These are phyloP conservation scores for Mycena citricolor DNA, from an alignment of 1,284 basidiomycete genomes.

Conservation along the genomic window DNA sequence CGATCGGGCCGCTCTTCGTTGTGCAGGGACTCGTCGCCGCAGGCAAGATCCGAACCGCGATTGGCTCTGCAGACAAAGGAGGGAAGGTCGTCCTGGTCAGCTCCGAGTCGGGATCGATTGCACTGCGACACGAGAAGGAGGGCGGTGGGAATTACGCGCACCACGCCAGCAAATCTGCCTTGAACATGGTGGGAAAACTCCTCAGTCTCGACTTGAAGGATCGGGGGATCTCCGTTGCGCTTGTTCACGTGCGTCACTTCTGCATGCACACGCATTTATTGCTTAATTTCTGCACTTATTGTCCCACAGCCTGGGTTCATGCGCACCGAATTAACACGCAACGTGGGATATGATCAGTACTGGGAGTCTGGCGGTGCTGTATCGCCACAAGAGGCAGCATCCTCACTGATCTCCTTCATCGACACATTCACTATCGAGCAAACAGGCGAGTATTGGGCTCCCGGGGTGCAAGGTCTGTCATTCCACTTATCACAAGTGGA, in stretches of 20 bases:
- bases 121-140: slow-evolving; percentile 42
- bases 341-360: slow-evolving; percentile 43
- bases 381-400: slow-evolving; percentile 41
- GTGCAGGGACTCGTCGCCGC: slow-evolving; percentile 33
- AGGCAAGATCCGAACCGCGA: slow-evolving; percentile 3
- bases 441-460: slow-evolving; percentile 48
- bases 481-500: background rate
- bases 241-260: slow-evolving; percentile 42
- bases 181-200: slow-evolving; percentile 48
- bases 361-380: slow-evolving; percentile 46
- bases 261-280: background rate
- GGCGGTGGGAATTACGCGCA: slow-evolving; percentile 50
- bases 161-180: slow-evolving; percentile 48
- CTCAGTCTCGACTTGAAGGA: slow-evolving; percentile 41
- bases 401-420: slow-evolving; percentile 40
- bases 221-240: slow-evolving; percentile 39
- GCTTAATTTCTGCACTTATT: background rate
- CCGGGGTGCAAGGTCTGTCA: slow-evolving; percentile 39
- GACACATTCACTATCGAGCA: slow-evolving; percentile 34
- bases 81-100: slow-evolving; percentile 42
- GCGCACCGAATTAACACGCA: slow-evolving; percentile 47
- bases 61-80: slow-evolving; percentile 17
- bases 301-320: slow-evolving; percentile 31
- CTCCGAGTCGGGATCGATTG: slow-evolving; percentile 46
- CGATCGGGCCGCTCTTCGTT: slow-evolving; percentile 42